Evolutionary conservation across 768 basidiomycete species (phyloP), one percentile per base, ranked within the genome.

Genomic region (Serendipita sp.): DNA sequence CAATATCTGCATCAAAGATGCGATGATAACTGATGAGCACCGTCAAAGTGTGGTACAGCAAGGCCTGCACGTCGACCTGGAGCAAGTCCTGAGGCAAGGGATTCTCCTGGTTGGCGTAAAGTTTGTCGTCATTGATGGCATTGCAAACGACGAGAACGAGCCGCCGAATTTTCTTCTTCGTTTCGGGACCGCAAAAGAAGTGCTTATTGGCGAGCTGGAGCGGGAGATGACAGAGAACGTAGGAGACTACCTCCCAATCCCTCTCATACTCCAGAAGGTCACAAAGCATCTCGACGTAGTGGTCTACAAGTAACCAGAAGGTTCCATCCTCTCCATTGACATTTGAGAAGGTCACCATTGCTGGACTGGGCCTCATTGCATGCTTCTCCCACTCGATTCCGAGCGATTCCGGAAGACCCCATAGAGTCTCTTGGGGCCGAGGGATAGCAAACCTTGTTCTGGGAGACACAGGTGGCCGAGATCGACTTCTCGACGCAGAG

Each of bases 181-280:
- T 83, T 60, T 82, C 82, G 0, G 90, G 90, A 0, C 96, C 96
- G 69, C 94, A 96, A 72, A 96, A 94, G 61, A 97, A 78, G 68
- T 98, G 92, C 72, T 97, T 98, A 79, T 98, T 98, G 63, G 88
- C 78, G 9, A 98, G 79, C 70, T 98, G 93, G 7, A 83, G 78
- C 1, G 96, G 94, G 0, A 99, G 78, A 74, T 95, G 88, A 69
- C 88, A 91, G 3, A 99, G 77, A 3, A 93, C 77, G 69, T 96
- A 98, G 1, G 92, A 91, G 11, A 96, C 77, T 42, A 98, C 77
- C 64, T 98, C 96, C 94, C 95, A 98, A 65, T 85, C 89, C 50
- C 77, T 80, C 68, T 93, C 92, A 43, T 77, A 76, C 63, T 85
- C 81, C 42, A 98, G 72, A 64, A 96, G 78, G 2, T 74, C 75